Evolutionary conservation across 2,329 filamentous ascomycete genomes (phyloP).

Genomic region (Thermochaetoides dissita): DNA sequence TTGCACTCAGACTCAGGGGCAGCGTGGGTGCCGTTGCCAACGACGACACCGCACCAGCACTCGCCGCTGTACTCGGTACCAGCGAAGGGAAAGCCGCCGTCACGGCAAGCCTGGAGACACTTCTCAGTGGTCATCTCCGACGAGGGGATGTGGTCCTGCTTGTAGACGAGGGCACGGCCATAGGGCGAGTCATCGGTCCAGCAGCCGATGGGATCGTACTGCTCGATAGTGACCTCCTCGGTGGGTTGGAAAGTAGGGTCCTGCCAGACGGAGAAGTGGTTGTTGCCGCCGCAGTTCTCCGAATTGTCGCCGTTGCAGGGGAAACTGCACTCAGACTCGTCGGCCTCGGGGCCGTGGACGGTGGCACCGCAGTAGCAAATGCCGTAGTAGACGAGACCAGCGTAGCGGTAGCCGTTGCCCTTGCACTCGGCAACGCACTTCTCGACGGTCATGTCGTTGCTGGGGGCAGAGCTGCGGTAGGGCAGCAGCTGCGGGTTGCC

Average conservation of each 20-base stretch:
- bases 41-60: slow-evolving; percentile 38
- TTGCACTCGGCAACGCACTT: slow-evolving; percentile 36
- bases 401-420: slow-evolving; percentile 35
- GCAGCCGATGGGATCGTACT: slow-evolving; percentile 50
- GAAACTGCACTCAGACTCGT: slow-evolving; percentile 42
- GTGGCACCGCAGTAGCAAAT: slow-evolving; percentile 40
- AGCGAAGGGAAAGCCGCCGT: slow-evolving; percentile 32
- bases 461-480: slow-evolving; percentile 23
- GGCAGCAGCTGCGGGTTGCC: slow-evolving; percentile 23
- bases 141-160: slow-evolving; percentile 23
- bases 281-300: slow-evolving; percentile 34
- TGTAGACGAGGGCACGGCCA: slow-evolving; percentile 32
- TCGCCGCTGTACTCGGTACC: slow-evolving; percentile 33
- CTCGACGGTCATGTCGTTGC: slow-evolving; percentile 31
- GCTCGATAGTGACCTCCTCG: slow-evolving; percentile 31
- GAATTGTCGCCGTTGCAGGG: slow-evolving; percentile 33
- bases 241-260: slow-evolving; percentile 33
- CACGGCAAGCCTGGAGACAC: slow-evolving; percentile 30
- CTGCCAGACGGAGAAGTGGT: slow-evolving; percentile 32
- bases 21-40: slow-evolving; percentile 31
- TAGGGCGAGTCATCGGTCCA: slow-evolving; percentile 32
- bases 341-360: slow-evolving; percentile 36
- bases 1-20: slow-evolving; percentile 29
- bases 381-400: slow-evolving; percentile 37
- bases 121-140: slow-evolving; percentile 26